Base-by-base conservation (phyloP, 108 stramenopile species). In the Pinguiococcus pyrenoidosus region DNA sequence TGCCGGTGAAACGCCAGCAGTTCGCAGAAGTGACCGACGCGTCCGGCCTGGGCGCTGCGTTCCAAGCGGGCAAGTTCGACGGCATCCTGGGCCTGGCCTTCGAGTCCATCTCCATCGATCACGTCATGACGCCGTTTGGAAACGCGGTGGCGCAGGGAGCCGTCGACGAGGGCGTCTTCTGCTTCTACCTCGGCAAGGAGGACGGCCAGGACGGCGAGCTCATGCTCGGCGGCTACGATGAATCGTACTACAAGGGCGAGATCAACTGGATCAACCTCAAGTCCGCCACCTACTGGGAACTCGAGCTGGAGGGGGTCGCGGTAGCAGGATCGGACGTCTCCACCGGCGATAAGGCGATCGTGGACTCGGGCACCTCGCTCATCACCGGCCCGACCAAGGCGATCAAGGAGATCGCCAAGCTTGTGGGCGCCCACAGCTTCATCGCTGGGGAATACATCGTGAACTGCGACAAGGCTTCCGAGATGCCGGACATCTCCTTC, bases 51-150 rank as follows among this genome's bases (percentile, higher is more conserved):
- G 98, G 98, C 10, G 41, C 89, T 12, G 95, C 89, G 4, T 99
- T 85, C 56, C 66, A 70, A 12, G 42, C 92, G 26, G 92, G 91
- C 24, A 84, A 66, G 29, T 99, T 96, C 66, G 96, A 96, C 65
- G 96, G 96, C 29, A 96, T 99, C 55, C 59, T 94, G 43, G 98
- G 98, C 56, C 55, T 96, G 30, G 98, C 85, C 39, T 99, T 95
- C 47, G 79, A 83, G 33, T 72, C 73, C 38, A 75, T 99, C 48
- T 64, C 71, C 26, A 74, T 94, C 39, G 90, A 82, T 41, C 73
- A 75, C 32, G 72, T 82, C 2, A 63, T 65, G 14, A 95, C 98
- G 10, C 84, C 87, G 10, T 89, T 96, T 62, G 76, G 92, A 37
- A 84, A 87, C 56, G 73, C 91, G 37, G 79, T 96, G 37, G 78